phyloP scores from a whole-genome alignment of 495 filamentous ascomycete genomes.

The Talaromyces ruber region DNA sequence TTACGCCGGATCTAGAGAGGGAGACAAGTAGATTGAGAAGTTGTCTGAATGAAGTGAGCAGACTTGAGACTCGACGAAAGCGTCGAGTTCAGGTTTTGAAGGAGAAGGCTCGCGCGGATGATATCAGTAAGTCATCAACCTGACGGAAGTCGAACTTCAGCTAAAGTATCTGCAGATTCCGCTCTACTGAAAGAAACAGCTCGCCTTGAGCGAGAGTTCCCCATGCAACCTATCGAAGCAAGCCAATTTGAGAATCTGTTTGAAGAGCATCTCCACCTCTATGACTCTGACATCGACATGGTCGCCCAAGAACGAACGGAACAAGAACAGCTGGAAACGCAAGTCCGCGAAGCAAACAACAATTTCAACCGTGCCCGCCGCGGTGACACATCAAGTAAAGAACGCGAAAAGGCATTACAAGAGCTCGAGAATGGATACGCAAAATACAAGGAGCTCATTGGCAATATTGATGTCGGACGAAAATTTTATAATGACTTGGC shows the following conservation, averaged over 20 bases:
- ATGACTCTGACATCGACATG: slow-evolving; percentile 64
- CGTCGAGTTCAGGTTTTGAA: slow-evolving; percentile 67
- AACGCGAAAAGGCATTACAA: slow-evolving; percentile 81
- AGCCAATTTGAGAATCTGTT: slow-evolving; percentile 90
- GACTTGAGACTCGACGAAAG: slow-evolving; percentile 68
- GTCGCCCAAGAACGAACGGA: slow-evolving; percentile 64
- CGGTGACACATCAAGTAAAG: slow-evolving; percentile 64
- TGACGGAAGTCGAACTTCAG: background rate
- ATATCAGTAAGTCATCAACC: slow-evolving; percentile 57
- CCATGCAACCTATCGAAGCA: slow-evolving; percentile 73
- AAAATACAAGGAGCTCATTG: slow-evolving; percentile 91
- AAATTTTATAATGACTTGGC: slow-evolving; percentile 97
- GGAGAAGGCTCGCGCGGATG: slow-evolving; percentile 74
- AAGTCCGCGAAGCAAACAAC: slow-evolving; percentile 65
- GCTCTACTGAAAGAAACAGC: slow-evolving; percentile 76
- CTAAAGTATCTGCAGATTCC: slow-evolving; percentile 31
- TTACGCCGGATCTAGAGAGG: slow-evolving; percentile 70
- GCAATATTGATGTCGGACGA: slow-evolving; percentile 76
- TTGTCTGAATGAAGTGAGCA: slow-evolving; percentile 71
- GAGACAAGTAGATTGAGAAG: slow-evolving; percentile 66
- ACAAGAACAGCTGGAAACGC: slow-evolving; percentile 61
- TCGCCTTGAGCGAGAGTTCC: slow-evolving; percentile 74
- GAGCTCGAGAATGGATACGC: slow-evolving; percentile 84
- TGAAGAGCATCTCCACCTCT: slow-evolving; percentile 68
- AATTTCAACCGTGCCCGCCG: slow-evolving; percentile 62